These are phyloP conservation scores for Vitis labrusca DNA, from an alignment of 164 flowering plant genomes.

Conservation along the genomic window DNA sequence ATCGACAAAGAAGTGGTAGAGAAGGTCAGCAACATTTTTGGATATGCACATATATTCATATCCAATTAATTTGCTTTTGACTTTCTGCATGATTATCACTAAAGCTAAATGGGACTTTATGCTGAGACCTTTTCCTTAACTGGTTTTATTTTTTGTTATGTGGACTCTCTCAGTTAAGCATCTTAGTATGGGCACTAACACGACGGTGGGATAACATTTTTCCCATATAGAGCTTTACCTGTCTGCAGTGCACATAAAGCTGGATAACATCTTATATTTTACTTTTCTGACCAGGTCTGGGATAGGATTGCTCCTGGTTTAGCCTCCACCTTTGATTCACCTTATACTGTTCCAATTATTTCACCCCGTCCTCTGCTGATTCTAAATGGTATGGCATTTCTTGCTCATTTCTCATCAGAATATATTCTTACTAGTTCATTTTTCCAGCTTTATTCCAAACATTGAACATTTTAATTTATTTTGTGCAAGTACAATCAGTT, in stretches of 20 bases:
- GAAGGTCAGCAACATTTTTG: conserved; percentile 55
- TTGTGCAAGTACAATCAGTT: no score
- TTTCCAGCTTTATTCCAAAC: not conserved
- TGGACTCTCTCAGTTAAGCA: not conserved
- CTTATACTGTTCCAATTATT: conserved; percentile 71
- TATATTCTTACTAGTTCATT: not conserved
- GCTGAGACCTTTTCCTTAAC: no score
- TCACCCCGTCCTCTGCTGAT: conserved; percentile 90
- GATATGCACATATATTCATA: not conserved
- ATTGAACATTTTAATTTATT: no score
- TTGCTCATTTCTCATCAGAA: not conserved
- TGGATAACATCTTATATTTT: conserved; percentile 2
- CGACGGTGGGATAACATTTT: not conserved
- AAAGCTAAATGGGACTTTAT: not conserved
- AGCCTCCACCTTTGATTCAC: conserved; percentile 74
- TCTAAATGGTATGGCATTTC: conserved; percentile 61
- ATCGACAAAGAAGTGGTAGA: conserved; percentile 91
- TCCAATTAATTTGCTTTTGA: not conserved
- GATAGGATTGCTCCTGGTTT: conserved; percentile 89
- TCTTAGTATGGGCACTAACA: not conserved
- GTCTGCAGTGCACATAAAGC: not conserved
- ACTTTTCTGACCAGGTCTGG: conserved; percentile 70
- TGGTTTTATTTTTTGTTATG: not conserved
- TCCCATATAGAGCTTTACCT: not conserved
- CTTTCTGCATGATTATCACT: not conserved